phyloP scores from a whole-genome alignment of 148 eudicot genomes.

The Nyssa sinensis region DNA sequence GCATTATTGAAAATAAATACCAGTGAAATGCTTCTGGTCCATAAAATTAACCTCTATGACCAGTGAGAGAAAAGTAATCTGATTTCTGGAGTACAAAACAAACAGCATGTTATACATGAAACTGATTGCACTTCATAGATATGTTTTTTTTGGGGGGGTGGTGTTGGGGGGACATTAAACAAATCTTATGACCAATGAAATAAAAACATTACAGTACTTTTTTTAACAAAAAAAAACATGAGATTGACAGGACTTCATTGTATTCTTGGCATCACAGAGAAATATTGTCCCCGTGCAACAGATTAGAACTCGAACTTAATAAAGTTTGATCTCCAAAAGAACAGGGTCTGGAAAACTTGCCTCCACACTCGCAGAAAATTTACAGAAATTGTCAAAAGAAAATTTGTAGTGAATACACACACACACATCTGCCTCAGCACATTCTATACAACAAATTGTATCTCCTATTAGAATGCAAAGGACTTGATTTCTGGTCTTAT shows the following conservation, averaged over 20 bases:
- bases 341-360: background rate
- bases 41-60: background rate
- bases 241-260: no score
- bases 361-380: background rate
- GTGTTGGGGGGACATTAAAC: no score
- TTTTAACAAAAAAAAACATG: no score
- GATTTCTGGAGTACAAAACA: background rate
- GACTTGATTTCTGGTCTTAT: background rate
- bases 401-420: background rate
- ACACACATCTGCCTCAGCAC: no score
- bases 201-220: no score
- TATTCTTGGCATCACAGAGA: no score
- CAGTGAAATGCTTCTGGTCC: background rate
- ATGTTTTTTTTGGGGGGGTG: background rate
- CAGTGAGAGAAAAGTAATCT: background rate
- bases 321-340: background rate
- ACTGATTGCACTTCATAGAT: background rate
- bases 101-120: background rate
- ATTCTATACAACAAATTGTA: background rate
- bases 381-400: background rate
- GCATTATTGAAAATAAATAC: conserved; percentile 8
- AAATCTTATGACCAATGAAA: no score
- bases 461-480: background rate
- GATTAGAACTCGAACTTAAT: no score
- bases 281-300: no score